Conservation (phyloP, 371 early-diverging fungal genomes). For the Mucor racemosus region DNA sequence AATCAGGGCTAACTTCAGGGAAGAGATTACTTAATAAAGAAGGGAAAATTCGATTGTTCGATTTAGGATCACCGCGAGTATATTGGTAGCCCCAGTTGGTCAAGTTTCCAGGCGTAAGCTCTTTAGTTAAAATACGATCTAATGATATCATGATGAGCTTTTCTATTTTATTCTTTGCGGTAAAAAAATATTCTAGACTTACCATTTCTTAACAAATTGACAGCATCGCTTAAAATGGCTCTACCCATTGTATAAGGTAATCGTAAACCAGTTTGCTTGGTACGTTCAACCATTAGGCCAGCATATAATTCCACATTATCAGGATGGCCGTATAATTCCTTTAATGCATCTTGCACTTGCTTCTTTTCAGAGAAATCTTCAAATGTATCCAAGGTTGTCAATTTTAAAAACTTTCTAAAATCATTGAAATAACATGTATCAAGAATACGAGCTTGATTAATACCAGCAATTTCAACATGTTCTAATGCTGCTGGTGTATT, state of each 20-base stretch:
- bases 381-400: conserved; percentile 43
- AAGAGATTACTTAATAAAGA: conserved; percentile 20
- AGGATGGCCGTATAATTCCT: conserved; percentile 47
- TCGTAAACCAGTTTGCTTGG: conserved; percentile 43
- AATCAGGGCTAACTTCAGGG: conserved; percentile 14
- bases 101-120: conserved; percentile 42
- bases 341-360: conserved; percentile 42
- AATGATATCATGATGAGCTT: conserved; percentile 11
- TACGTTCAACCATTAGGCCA: conserved; percentile 52
- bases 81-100: conserved; percentile 50
- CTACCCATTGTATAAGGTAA: conserved; percentile 56
- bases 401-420: conserved; percentile 45
- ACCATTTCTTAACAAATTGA: conserved; percentile 60
- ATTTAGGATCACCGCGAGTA: conserved; percentile 28
- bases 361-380: conserved; percentile 48
- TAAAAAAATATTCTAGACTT: conserved; percentile 16
- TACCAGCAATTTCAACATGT: conserved; percentile 54
- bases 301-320: conserved; percentile 59
- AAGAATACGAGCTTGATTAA: conserved; percentile 42
- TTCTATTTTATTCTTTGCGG: background rate
- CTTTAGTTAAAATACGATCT: conserved; percentile 39
- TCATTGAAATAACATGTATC: conserved; percentile 55
- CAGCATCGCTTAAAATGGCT: conserved; percentile 57
- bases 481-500: conserved; percentile 48
- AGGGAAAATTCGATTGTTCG: conserved; percentile 29